Percentiles rank a stretch among this genome's conserved stretches.
phyloP scores from a whole-genome alignment of 2,329 filamentous ascomycete species.

The Aspergillus sp. region DNA sequence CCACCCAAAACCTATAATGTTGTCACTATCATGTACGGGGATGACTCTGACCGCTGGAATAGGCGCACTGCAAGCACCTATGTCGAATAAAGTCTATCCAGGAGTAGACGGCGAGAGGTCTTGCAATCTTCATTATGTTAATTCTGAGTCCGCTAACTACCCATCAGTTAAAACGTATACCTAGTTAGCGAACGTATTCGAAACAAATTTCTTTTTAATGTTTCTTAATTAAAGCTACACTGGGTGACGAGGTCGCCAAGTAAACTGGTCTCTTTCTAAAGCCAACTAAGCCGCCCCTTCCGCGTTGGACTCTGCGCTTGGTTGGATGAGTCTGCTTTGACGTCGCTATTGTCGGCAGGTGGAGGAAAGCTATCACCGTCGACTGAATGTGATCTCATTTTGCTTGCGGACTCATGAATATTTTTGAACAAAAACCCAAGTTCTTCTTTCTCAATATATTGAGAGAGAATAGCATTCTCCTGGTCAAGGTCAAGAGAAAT shows the following conservation, averaged over 20 bases:
- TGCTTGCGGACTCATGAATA: slow-evolving; percentile 24
- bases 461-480: slow-evolving; percentile 67
- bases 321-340: background rate
- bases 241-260: background rate
- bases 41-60: background rate
- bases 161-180: background rate
- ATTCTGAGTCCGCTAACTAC: background rate
- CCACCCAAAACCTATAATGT: background rate
- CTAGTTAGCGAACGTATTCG: background rate
- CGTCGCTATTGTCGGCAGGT: background rate
- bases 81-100: background rate
- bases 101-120: background rate
- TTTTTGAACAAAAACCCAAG: slow-evolving; percentile 67
- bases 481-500: slow-evolving; percentile 70
- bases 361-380: background rate
- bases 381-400: slow-evolving; percentile 7
- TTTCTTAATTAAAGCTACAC: background rate
- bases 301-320: background rate
- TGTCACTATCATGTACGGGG: background rate
- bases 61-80: background rate
- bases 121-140: background rate
- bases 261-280: slow-evolving; percentile 5
- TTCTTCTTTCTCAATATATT: slow-evolving; percentile 65
- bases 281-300: slow-evolving; percentile 20
- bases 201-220: background rate